These are phyloP conservation scores for Cyanidiococcus yangmingshanensis DNA, from an alignment of 23 red algal species.

Conservation along the genomic window DNA sequence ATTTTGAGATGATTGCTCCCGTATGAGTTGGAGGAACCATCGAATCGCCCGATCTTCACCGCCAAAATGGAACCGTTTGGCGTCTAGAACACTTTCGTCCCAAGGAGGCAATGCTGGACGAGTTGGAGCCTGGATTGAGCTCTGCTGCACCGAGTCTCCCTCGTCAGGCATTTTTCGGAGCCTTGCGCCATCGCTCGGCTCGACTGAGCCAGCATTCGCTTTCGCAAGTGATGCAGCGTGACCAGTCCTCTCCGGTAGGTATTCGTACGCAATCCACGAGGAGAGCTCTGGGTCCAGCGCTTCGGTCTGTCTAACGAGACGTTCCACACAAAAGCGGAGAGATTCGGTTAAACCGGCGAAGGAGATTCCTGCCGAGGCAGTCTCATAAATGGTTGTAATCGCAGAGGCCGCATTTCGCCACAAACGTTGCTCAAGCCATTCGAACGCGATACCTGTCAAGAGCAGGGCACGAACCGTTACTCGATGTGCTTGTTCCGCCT, in stretches of 20 bases:
- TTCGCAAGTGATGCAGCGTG: too few species aligned
- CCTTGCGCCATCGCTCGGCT: too few species aligned
- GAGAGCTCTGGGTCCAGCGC: not conserved
- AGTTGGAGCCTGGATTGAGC: not conserved
- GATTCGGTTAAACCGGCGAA: not conserved
- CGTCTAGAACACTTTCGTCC: not conserved
- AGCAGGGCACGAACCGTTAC: not conserved
- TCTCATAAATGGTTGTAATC: not conserved
- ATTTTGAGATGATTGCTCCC: too few species aligned
- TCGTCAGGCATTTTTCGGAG: too few species aligned
- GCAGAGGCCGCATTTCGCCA: not conserved
- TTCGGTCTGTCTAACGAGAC: not conserved
- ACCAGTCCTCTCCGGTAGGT: not conserved
- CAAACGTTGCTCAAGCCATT: not conserved
- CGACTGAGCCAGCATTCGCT: too few species aligned
- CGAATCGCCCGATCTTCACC: not conserved
- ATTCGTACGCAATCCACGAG: not conserved
- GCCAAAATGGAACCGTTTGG: not conserved
- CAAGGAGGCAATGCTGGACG: not conserved
- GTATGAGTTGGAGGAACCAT: not conserved
- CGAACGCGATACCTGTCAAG: not conserved
- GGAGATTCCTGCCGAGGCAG: not conserved
- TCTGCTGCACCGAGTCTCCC: too few species aligned
- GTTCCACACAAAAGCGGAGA: not conserved
- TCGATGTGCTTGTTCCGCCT: not conserved